phyloP scores from a whole-genome alignment of 331 rosid genomes.

The Pyrus hybrid region DNA sequence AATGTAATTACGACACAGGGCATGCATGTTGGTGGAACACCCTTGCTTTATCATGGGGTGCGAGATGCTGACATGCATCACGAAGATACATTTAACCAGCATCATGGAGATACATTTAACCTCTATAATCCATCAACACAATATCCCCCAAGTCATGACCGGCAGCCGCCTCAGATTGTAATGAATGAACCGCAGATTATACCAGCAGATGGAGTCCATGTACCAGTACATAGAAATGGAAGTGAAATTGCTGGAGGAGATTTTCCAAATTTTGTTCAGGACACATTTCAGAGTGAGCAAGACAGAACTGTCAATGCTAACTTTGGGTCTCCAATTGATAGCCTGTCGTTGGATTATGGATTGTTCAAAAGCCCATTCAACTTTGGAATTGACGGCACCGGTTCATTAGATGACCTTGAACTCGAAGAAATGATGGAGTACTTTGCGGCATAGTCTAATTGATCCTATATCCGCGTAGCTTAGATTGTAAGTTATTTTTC shows the following conservation, averaged over 20 bases:
- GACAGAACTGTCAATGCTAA: conserved; percentile 53
- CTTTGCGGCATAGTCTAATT: conserved; percentile 72
- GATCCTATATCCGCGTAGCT: conserved; percentile 25
- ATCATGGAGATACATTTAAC: conserved; percentile 26
- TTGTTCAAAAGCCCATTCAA: conserved; percentile 45
- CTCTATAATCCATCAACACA: conserved; percentile 33
- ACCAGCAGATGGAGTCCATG: conserved; percentile 38
- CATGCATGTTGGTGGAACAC: conserved; percentile 47
- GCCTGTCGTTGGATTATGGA: conserved; percentile 55
- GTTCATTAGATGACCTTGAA: conserved; percentile 42
- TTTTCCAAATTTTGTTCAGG: conserved; percentile 33
- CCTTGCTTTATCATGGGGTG: conserved; percentile 40
- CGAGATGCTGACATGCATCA: conserved; percentile 44
- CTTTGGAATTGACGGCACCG: conserved; percentile 19
- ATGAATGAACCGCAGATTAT: conserved; percentile 32
- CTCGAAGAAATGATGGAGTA: conserved; percentile 63
- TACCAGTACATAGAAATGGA: conserved; percentile 35
- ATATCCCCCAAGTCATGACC: conserved; percentile 28
- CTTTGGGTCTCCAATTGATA: conserved; percentile 53
- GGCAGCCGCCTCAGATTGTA: conserved; percentile 38
- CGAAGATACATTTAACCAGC: conserved; percentile 29
- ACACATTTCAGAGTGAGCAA: conserved; percentile 47
- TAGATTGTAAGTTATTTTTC: conserved; percentile 32
- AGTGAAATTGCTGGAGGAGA: conserved; percentile 50
- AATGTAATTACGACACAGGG: conserved; percentile 36